Conservation (phyloP, 495 filamentous ascomycete genomes). For the Neurospora sp. region DNA sequence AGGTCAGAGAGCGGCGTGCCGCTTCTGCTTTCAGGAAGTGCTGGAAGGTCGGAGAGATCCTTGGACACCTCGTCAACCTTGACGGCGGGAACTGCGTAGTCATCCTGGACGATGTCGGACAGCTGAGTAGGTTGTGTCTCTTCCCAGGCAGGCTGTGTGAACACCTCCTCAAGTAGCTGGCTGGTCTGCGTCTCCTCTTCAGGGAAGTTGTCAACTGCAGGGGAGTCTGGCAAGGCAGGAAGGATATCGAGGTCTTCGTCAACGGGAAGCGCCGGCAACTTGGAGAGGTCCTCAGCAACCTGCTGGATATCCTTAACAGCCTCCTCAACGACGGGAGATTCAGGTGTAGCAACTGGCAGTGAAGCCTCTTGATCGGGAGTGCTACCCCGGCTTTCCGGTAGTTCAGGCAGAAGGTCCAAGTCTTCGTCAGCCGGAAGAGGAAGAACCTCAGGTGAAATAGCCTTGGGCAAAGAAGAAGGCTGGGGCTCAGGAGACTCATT, state of each 20-base stretch:
- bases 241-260: neutral
- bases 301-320: neutral
- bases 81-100: too few relatives aligned
- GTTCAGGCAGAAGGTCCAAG: neutral
- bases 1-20: neutral
- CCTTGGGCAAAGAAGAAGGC: neutral
- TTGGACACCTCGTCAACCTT: too few relatives aligned
- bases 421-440: neutral
- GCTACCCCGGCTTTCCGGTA: neutral
- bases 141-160: neutral
- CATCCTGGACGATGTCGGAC: neutral
- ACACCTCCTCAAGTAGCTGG: too few relatives aligned
- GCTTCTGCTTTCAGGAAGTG: conserved; percentile 2
- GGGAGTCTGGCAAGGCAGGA: neutral
- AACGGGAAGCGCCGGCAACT: neutral
- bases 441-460: neutral
- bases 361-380: neutral
- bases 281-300: neutral
- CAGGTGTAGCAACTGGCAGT: neutral
- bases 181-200: neutral
- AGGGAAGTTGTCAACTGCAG: neutral
- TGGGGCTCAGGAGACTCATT: neutral
- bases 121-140: neutral
- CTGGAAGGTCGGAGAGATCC: too few relatives aligned
- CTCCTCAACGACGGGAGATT: neutral